A percentile compares a stretch with the other conserved stretches of the same genome.
Evolutionary conservation across 345 rosid species (phyloP).

Genomic region (Salix udensis): DNA sequence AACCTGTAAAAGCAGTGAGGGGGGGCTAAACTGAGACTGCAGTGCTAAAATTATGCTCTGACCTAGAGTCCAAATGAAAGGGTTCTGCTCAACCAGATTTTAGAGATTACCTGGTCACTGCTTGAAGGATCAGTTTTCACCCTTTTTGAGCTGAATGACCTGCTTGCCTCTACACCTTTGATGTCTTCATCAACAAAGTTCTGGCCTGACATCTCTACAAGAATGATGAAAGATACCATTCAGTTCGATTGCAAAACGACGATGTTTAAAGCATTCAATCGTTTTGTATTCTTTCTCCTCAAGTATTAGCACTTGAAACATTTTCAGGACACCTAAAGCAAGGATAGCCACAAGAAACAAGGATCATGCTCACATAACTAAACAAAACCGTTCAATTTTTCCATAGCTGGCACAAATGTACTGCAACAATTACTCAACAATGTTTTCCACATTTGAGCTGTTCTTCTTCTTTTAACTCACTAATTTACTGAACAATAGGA

Average conservation of each 20-base stretch:
- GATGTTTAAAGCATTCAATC: not conserved
- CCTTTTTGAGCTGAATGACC: conserved; percentile 35
- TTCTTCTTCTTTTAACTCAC: not conserved
- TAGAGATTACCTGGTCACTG: conserved; percentile 37
- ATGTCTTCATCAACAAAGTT: conserved; percentile 66
- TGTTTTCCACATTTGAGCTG: not conserved
- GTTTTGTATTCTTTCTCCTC: too few species aligned
- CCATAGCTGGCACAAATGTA: not conserved
- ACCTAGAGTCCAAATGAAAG: not conserved
- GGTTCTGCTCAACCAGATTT: not conserved
- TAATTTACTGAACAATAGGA: not conserved
- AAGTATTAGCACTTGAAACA: too few species aligned
- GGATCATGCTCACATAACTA: not conserved
- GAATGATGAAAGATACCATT: not conserved
- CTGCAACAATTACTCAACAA: not conserved
- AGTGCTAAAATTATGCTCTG: not conserved
- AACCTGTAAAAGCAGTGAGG: conserved; percentile 9
- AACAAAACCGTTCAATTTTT: not conserved
- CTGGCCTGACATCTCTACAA: conserved; percentile 80
- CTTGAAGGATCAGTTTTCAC: conserved; percentile 28
- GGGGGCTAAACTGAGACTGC: not conserved
- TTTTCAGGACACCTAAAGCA: not conserved
- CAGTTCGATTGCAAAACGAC: not conserved
- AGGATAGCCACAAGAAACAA: not conserved
- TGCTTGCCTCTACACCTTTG: conserved; percentile 27